phyloP scores from a whole-genome alignment of 345 rosid genomes.

The Anacardium occidentale region DNA sequence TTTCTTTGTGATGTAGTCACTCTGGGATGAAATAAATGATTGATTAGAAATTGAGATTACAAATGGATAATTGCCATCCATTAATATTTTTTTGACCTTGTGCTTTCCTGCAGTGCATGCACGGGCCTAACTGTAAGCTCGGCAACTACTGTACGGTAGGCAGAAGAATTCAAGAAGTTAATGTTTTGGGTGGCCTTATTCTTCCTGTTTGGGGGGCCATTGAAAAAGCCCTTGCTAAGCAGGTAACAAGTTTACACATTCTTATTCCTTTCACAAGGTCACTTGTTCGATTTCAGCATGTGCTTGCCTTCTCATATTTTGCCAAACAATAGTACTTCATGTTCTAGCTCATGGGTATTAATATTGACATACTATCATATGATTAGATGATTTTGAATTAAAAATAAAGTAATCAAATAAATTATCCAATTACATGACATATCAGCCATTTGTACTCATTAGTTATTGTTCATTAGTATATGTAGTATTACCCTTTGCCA shows the following conservation, averaged over 20 bases:
- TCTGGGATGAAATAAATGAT: not conserved
- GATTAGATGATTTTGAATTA: too few relatives aligned
- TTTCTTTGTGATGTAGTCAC: not conserved
- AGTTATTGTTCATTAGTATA: too few relatives aligned
- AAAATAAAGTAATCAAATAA: too few relatives aligned
- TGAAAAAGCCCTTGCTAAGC: slow-evolving; percentile 94
- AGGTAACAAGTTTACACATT: slow-evolving; percentile 39
- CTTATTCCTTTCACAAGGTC: too few relatives aligned
- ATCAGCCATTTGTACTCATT: too few relatives aligned
- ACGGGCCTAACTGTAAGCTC: slow-evolving; percentile 91
- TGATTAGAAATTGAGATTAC: not conserved
- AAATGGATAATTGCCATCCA: not conserved
- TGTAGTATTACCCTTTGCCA: too few relatives aligned
- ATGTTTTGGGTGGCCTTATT: slow-evolving; percentile 93
- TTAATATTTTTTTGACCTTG: slow-evolving; percentile 8
- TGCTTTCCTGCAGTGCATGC: slow-evolving; percentile 78
- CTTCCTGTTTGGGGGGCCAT: slow-evolving; percentile 98
- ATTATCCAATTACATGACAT: too few relatives aligned
- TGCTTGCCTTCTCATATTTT: too few relatives aligned
- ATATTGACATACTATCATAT: too few relatives aligned
- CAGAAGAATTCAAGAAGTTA: slow-evolving; percentile 89
- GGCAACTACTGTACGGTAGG: slow-evolving; percentile 94
- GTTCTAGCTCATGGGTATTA: too few relatives aligned
- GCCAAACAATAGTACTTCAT: too few relatives aligned
- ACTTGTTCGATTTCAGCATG: too few relatives aligned